These are phyloP conservation scores for Globisporangium solare DNA, from an alignment of 352 stramenopile genomes.

Conservation along the genomic window DNA sequence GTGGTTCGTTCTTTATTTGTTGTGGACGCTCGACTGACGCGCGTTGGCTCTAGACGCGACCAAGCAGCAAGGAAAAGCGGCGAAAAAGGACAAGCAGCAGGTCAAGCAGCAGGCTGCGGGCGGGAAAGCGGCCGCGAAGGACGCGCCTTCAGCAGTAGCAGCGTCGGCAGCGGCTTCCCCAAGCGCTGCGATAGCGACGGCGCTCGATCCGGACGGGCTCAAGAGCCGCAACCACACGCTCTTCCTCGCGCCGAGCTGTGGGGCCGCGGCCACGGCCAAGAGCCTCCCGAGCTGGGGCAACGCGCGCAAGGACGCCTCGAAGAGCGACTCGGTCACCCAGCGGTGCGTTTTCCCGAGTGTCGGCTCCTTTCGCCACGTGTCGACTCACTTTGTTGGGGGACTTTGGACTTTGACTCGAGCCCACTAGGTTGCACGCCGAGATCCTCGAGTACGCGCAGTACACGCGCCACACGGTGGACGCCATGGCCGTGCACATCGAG, in stretches of 20 bases:
- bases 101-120: conserved; percentile 9
- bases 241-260: conserved; percentile 35
- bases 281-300: conserved; percentile 32
- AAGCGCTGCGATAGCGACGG: conserved; percentile 8
- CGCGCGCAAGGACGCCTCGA: conserved; percentile 13
- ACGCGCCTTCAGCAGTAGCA: conserved; percentile 3
- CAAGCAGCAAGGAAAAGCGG: conserved; percentile 27
- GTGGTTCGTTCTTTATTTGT: too few relatives aligned
- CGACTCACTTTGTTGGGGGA: conserved; percentile 7
- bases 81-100: conserved; percentile 33
- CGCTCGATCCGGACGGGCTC: conserved; percentile 44
- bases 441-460: conserved; percentile 77
- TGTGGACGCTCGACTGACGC: too few relatives aligned
- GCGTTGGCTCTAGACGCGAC: background rate
- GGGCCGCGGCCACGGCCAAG: conserved; percentile 15
- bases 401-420: background rate
- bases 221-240: conserved; percentile 75
- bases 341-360: conserved; percentile 5
- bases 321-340: conserved; percentile 26
- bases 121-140: conserved; percentile 4
- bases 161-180: background rate
- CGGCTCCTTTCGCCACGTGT: background rate
- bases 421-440: conserved; percentile 60
- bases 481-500: conserved; percentile 80
- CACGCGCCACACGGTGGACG: conserved; percentile 61